Base-by-base conservation (phyloP, 2,329 filamentous ascomycete species). In the Cercospora sp. region DNA sequence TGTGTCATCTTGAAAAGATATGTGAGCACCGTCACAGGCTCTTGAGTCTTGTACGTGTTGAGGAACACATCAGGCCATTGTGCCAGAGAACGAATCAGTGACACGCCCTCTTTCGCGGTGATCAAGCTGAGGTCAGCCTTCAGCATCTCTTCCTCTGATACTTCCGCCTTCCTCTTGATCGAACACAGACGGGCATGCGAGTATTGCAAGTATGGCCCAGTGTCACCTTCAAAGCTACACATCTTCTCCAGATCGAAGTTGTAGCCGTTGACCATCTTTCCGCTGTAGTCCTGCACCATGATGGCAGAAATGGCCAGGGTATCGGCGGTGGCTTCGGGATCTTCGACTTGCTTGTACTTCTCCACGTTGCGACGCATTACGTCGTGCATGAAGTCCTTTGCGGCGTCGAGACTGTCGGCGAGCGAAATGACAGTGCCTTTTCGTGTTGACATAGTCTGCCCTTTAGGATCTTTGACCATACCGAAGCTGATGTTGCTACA, bases 271-370 rank as follows among this genome's bases (percentile, higher is more conserved):
- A 89, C 83, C 90, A 92, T 88, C 88, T 97, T 98, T 79, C 94
- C 95, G 72, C 88, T 91, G 93, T 98, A 97, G 78, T 98, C 95
- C 81, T 98, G 94, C 21, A 97, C 93, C 93, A 98, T 98, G 77
- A 98, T 94, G 77, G 91, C 91, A 72, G 91, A 94, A 78, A 98
- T 97, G 71, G 94, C 95, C 3, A 98, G 87, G 10, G 88, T 92
- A 82, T 98, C 95, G 69, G 95, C 93, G 9, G 90, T 91, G 65
- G 88, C 86, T 65, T 88, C 89, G 0, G 94, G 94, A 79, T 98
- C 85, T 76, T 90, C 91, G 21, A 99, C 90, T 81, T 97, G 93
- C 66, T 88, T 83, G 81, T 98, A 99, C 85, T 99, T 99, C 77
- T 87, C 85, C 75, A 91, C 86, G 80, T 98, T 98, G 83, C 90